Base-by-base conservation (phyloP, 768 basidiomycete species). In the Boletus tylopilopsis region DNA sequence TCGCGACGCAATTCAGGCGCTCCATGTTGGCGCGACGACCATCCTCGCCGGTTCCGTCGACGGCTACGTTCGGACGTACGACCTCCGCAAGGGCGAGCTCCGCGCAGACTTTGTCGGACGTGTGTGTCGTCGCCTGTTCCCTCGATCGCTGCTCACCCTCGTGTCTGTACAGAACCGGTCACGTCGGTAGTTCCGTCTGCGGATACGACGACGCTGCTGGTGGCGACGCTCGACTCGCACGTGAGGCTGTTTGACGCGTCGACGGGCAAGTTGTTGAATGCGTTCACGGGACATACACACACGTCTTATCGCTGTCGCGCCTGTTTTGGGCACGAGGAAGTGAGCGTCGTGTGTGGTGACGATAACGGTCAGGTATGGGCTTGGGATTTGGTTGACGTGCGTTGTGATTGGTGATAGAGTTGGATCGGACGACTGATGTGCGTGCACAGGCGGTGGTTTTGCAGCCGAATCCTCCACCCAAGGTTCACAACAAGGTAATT, bases 381-480 rank as follows among this genome's bases (percentile, higher is more conserved):
- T 35, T 99, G 94, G 94, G 91, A 95, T 58, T 72, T 97, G 51
- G 79, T 97, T 19, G 88, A 91, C 65, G 94, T 94, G 68, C 62
- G 81, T 70, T 23, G 18, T 5, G 2, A 10, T 2, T n/a, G n/a
- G 7, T 46, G 9, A 23, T 30, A 7, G 24, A 3, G 13, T 33
- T 18, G 22, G 18, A 40, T 34, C 32, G 7, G 11, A 11, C 35
- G 3, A 21, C 47, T 62, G 15, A 64, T 23, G 6, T 23, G n/a
- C n/a, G 16, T 18, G 16, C 18, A 5, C 56, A 94, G 94, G 90
- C 81, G 9, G 82, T 80, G 48, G 71, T 82, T 15, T 59, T 92
- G 15, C 75, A 79, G 47, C 85, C 85, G 23, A 83, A 82, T 51
- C 87, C 87, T 35, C 90, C 90, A 9, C 84, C 81, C 23, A 81